Evolutionary conservation across 2,329 filamentous ascomycete genomes (phyloP).

Genomic region (Trichothecium sympodiale): DNA sequence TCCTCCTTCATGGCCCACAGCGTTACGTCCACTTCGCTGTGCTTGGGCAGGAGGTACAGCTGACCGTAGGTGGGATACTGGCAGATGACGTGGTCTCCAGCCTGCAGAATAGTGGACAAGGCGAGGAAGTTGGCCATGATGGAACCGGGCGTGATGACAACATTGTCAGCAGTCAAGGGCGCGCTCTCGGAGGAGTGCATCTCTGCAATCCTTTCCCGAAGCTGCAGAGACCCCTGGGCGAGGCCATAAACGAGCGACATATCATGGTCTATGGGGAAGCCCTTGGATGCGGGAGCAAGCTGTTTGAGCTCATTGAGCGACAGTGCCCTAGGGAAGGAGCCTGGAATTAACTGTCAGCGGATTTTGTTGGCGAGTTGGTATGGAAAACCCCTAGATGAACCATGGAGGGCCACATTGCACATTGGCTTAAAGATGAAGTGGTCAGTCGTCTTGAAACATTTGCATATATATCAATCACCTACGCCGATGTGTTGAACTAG

Average conservation of each 20-base stretch:
- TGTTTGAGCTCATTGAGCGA: neutral
- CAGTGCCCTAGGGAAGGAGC: neutral
- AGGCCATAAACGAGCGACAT: neutral
- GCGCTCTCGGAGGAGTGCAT: constrained; percentile 21
- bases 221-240: neutral
- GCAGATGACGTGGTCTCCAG: constrained; percentile 74
- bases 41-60: constrained; percentile 63
- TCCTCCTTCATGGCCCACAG: constrained; percentile 60
- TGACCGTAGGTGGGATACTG: constrained; percentile 84
- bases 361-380: neutral
- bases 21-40: constrained; percentile 65
- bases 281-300: neutral
- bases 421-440: neutral
- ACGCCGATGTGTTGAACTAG: no score
- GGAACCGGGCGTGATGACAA: constrained; percentile 69
- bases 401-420: neutral
- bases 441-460: neutral
- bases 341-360: neutral
- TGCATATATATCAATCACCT: no score
- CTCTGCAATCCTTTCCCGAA: neutral
- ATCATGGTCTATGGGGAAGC: neutral
- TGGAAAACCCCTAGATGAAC: neutral
- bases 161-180: constrained; percentile 40
- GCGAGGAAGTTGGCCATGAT: constrained; percentile 79
- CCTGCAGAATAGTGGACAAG: constrained; percentile 59